Conservation (phyloP, 2,329 filamentous ascomycete genomes). For the Aphanoascus verrucosus region DNA sequence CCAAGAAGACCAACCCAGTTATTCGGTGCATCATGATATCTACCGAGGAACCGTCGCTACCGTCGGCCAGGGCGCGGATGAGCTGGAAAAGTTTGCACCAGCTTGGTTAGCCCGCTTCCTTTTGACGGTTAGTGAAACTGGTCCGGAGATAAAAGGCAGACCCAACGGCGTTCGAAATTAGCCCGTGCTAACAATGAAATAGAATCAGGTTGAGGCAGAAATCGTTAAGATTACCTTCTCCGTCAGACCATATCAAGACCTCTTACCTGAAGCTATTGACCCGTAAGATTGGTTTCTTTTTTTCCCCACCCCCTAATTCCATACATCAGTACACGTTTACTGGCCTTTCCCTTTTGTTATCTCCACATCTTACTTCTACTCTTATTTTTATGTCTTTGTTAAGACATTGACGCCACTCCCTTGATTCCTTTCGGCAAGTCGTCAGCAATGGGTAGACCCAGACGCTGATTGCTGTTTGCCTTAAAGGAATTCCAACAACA, state of each 20-base stretch:
- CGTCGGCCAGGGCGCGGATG: slow-evolving; percentile 64
- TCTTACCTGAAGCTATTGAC: slow-evolving; percentile 66
- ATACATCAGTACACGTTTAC: neutral
- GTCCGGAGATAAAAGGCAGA: neutral
- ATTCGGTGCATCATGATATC: slow-evolving; percentile 63
- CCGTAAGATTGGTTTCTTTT: slow-evolving; percentile 38
- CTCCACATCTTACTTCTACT: no score
- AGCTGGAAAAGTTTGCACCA: slow-evolving; percentile 75
- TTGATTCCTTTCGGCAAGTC: neutral
- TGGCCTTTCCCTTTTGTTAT: neutral
- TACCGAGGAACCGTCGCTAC: slow-evolving; percentile 80
- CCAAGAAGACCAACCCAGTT: slow-evolving; percentile 53
- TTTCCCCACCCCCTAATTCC: neutral
- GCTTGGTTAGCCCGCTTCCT: slow-evolving; percentile 88
- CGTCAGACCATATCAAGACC: slow-evolving; percentile 66
- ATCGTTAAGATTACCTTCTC: slow-evolving; percentile 93
- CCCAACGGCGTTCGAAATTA: neutral
- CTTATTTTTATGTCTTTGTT: slow-evolving; percentile 11
- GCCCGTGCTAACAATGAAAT: neutral
- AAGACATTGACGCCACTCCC: slow-evolving; percentile 2
- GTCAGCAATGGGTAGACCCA: neutral
- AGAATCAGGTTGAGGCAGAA: slow-evolving; percentile 4
- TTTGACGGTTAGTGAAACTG: slow-evolving; percentile 45
- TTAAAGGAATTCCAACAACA: slow-evolving; percentile 39
- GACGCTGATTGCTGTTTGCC: neutral